Base-by-base conservation (phyloP, 2,329 filamentous ascomycete species). In the Alternaria metachromatica region DNA sequence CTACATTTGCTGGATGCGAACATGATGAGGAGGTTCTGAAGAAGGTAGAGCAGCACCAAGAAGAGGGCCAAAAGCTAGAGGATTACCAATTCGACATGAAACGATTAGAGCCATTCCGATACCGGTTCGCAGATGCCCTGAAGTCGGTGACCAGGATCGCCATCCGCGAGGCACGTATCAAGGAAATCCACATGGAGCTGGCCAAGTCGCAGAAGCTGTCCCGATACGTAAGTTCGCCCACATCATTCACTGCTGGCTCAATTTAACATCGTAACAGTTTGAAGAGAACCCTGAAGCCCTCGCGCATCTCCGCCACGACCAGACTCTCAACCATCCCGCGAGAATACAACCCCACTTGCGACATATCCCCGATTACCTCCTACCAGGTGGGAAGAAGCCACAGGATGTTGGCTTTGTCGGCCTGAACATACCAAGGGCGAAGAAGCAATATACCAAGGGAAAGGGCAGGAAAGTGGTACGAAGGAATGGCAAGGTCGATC, bases 31-130 rank as follows among this genome's bases (percentile, higher is more conserved):
- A 91, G 75, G 87, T 97, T 1, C 83, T 99, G 33, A 87, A 87
- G 23, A 93, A 92, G 78, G 96, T 99, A 69, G 86, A 88, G 60
- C 90, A 90, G 70, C 89, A 92, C 60, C 95, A 98, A 80, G 94
- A 95, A 78, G 88, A 89, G 63, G 92, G 90, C 63, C 90, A 93
- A 70, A 91, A 93, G 76, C 85, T 98, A 30, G 92, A 96, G 77
- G 92, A 94, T 11, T 99, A 97, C 83, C 89, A 91, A 72, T 97
- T 99, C 77, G 94, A 97, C 82, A 96, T 96, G 90, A 89, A 91
- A 77, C 93, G 96, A 75, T 89, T 99, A 21, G 94, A 97, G 69
- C 92, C 92, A 4, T 98, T 99, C 84, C 87, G 95, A 20, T 99
- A 99, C 81, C 91, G 96, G 13, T 79, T 80, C 88, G 92, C 93